Base-by-base conservation (phyloP, 2,329 filamentous ascomycete genomes). In the Akanthomyces lecanii region DNA sequence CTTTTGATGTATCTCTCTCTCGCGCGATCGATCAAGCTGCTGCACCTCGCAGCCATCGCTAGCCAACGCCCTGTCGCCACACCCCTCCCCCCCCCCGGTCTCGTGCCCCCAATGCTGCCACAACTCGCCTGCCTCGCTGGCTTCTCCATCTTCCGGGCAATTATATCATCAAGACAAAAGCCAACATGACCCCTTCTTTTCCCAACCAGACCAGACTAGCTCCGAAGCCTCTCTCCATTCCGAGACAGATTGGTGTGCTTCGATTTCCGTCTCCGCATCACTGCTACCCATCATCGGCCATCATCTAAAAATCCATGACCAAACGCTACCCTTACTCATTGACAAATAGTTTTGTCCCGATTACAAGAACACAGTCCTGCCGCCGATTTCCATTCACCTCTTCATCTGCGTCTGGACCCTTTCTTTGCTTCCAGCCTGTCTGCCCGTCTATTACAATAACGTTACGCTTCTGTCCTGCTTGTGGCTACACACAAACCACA, bases 21-120 rank as follows among this genome's bases (percentile, higher is more conserved):
- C 33, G n/a, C 40, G 25, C 54, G 54, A 56, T 56, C 55, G 42
- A 58, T 48, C 55, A 58, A 16, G 25, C 44, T 48, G 11, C 28
- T 50, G 55, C 55, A 58, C 16, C 54, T 56, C 14, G 28, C 55
- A 58, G 42, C 28, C 55, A 48, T 58, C 42, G 55, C n/a, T 38
- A 47, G 7, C n/a, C 44, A 48, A 28, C 54, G 33, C 54, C 28
- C 54, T 47, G 25, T 5, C 54, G 28, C 28, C 38, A 8, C 42
- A 16, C 45, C 55, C 44, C 44, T 36, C n/a, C 8, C 18, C n/a
- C 8, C 18, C 36, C 21, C 10, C 30, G 18, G n/a, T 58, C 55
- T 50, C 30, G n/a, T 57, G 42, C 40, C 44, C 38, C 44, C n/a
- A 12, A 58, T 58, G 44, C 21, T 7, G 44, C 44, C 44, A n/a